phyloP scores from a whole-genome alignment of 176 grass and related monocot species.

The Ensete ventricosum region DNA sequence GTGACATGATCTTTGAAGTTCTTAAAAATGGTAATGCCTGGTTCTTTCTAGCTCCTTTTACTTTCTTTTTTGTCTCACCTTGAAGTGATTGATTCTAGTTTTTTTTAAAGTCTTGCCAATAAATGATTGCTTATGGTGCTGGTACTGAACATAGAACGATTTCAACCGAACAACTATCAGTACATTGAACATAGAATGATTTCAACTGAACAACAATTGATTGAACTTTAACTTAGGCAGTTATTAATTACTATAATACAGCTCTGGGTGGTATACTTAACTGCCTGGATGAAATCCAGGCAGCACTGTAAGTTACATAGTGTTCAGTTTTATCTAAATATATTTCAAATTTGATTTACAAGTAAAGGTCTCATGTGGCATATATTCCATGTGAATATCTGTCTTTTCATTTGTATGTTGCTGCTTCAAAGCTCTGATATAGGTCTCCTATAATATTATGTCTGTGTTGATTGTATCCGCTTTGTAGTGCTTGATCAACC shows the following conservation, averaged over 20 bases:
- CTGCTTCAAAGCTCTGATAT: neutral
- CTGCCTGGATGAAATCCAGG: neutral
- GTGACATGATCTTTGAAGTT: constrained; percentile 89
- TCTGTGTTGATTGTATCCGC: neutral
- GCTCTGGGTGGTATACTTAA: neutral
- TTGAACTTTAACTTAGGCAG: neutral
- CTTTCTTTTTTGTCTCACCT: constrained; percentile 11
- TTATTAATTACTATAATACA: neutral
- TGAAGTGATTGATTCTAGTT: neutral
- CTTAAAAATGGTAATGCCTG: constrained; percentile 82
- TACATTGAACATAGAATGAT: too few relatives aligned
- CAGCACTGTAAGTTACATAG: neutral
- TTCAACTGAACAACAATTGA: neutral
- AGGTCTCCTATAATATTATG: too few relatives aligned
- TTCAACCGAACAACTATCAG: too few relatives aligned
- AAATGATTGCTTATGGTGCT: too few relatives aligned
- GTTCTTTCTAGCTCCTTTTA: constrained; percentile 9
- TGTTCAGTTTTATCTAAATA: neutral
- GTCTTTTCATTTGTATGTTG: neutral
- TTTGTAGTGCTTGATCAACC: neutral
- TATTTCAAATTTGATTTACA: neutral
- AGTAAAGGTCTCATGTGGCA: neutral
- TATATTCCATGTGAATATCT: neutral
- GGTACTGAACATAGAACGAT: too few relatives aligned
- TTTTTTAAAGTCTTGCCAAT: too few relatives aligned